These are phyloP conservation scores for Galerina sulciceps DNA, from an alignment of 768 basidiomycete species.

Conservation along the genomic window DNA sequence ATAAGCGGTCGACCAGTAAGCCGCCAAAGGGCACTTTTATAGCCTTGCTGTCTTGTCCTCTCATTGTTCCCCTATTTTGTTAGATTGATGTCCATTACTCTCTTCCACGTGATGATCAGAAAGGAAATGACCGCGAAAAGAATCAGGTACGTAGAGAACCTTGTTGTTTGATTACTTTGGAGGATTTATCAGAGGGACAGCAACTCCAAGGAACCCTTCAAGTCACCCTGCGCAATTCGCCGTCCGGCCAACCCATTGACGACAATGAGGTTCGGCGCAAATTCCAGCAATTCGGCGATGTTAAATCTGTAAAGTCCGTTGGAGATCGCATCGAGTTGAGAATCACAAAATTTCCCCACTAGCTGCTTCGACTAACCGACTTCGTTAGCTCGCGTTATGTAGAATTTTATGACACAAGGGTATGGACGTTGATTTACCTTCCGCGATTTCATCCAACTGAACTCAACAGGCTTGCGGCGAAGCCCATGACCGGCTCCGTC, in stretches of 20 bases:
- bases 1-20: slow-evolving; percentile 89
- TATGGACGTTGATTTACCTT: slow-evolving; percentile 34
- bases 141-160: slow-evolving; percentile 64
- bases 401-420: slow-evolving; percentile 92
- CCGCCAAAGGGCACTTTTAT: slow-evolving; percentile 14
- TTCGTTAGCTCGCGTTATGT: slow-evolving; percentile 78
- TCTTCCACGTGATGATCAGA: slow-evolving; percentile 86
- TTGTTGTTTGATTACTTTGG: not conserved
- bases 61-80: slow-evolving; percentile 25
- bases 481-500: slow-evolving; percentile 79
- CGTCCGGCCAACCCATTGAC: slow-evolving; percentile 71
- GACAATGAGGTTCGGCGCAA: slow-evolving; percentile 86
- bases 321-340: slow-evolving; percentile 66
- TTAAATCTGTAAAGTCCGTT: slow-evolving; percentile 76
- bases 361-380: not conserved
- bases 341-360: slow-evolving; percentile 5
- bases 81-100: slow-evolving; percentile 99
- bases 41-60: slow-evolving; percentile 10
- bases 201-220: slow-evolving; percentile 85
- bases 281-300: slow-evolving; percentile 89
- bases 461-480: slow-evolving; percentile 67
- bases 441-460: not conserved
- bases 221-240: slow-evolving; percentile 75
- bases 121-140: slow-evolving; percentile 73
- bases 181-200: slow-evolving; percentile 31